phyloP scores from a whole-genome alignment of 2,329 filamentous ascomycete species.

The Niveomyces coronatus region DNA sequence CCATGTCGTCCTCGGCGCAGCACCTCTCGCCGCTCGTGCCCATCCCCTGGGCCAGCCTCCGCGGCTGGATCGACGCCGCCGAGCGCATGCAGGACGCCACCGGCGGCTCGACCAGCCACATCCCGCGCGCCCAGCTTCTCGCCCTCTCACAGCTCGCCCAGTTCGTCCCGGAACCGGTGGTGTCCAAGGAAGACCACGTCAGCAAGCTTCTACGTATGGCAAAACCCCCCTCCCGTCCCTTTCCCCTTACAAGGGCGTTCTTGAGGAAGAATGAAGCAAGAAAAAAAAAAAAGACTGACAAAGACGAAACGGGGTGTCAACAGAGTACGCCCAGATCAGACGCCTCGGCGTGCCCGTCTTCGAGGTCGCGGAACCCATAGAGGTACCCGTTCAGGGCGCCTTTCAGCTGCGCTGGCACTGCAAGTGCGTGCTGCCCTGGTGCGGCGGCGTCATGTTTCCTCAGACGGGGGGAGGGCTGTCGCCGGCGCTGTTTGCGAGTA shows the following conservation, averaged over 20 bases:
- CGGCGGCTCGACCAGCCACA: constrained; percentile 10
- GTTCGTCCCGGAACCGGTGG: constrained; percentile 18
- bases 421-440: constrained; percentile 16
- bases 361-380: constrained; percentile 11
- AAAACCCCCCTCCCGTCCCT: too few species aligned
- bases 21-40: constrained; percentile 8
- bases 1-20: too few species aligned
- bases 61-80: constrained; percentile 30
- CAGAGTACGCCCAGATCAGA: constrained; percentile 14
- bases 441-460: constrained; percentile 17
- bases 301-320: not conserved
- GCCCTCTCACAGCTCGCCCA: constrained; percentile 31
- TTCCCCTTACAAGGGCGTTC: constrained; percentile 7
- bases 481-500: constrained; percentile 30
- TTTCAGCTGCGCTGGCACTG: constrained; percentile 15
- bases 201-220: constrained; percentile 20
- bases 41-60: constrained; percentile 25
- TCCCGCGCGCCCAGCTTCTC: constrained; percentile 25
- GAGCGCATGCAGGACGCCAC: constrained; percentile 23
- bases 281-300: too few species aligned
- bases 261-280: too few species aligned
- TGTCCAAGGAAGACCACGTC: constrained; percentile 19
- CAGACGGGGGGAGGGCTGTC: constrained; percentile 11
- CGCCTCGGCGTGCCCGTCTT: constrained; percentile 10
- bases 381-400: constrained; percentile 15